These are phyloP conservation scores for Aspergillus ochraceoroseus DNA, from an alignment of 2,329 filamentous ascomycete genomes.

Conservation along the genomic window DNA sequence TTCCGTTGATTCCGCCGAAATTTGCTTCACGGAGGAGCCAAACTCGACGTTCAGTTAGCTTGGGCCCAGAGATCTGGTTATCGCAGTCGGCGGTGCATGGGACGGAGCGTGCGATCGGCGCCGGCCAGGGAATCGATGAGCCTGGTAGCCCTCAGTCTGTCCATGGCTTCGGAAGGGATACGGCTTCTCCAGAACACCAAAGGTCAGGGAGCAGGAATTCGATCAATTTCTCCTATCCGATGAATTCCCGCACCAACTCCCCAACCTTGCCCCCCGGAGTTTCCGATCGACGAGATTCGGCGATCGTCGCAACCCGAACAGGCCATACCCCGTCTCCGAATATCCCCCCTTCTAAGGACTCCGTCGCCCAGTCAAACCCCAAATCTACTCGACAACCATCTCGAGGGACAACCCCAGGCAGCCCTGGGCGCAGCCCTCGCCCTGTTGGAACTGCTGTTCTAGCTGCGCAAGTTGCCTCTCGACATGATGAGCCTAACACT, in stretches of 20 bases:
- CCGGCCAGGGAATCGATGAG: too few species aligned
- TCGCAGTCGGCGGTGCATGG: slow-evolving; percentile 44
- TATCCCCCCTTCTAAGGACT: slow-evolving; percentile 23
- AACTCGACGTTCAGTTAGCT: slow-evolving; percentile 47
- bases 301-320: slow-evolving; percentile 16
- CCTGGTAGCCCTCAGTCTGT: slow-evolving; percentile 12
- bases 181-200: slow-evolving; percentile 34
- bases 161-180: slow-evolving; percentile 24
- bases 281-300: slow-evolving; percentile 17
- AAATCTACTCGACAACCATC: slow-evolving; percentile 6
- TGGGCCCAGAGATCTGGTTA: slow-evolving; percentile 48
- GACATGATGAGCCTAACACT: slow-evolving; percentile 12
- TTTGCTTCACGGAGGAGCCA: slow-evolving; percentile 31
- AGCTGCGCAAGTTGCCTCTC: slow-evolving; percentile 27
- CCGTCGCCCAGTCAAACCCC: slow-evolving; percentile 21
- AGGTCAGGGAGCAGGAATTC: slow-evolving; percentile 42
- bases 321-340: slow-evolving; percentile 25
- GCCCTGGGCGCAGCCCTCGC: slow-evolving; percentile 26
- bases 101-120: slow-evolving; percentile 38
- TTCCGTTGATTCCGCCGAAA: slow-evolving; percentile 65
- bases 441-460: slow-evolving; percentile 30
- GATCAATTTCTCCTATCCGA: slow-evolving; percentile 48
- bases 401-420: slow-evolving; percentile 27
- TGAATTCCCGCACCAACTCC: slow-evolving; percentile 40
- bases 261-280: slow-evolving; percentile 26